These are phyloP conservation scores for Kentomonas sorsogonicus DNA, from an alignment of 208 protist genomes.

Conservation along the genomic window DNA sequence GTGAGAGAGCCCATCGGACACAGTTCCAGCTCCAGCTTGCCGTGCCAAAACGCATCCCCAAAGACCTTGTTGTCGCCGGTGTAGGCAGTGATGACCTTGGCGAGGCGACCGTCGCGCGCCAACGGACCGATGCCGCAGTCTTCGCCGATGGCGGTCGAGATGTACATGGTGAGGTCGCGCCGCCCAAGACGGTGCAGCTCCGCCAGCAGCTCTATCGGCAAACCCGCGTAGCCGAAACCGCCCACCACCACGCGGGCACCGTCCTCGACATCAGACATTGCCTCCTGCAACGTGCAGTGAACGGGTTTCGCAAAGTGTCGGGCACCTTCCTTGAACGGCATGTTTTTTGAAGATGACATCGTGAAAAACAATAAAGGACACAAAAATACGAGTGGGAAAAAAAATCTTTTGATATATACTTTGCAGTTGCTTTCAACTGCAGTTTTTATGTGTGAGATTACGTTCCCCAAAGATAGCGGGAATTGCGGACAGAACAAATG, in stretches of 20 bases:
- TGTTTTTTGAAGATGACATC: too few species aligned
- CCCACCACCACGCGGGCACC: conserved; percentile 52
- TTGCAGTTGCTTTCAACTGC: too few species aligned
- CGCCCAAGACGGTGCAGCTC: conserved; percentile 42
- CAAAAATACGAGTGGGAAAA: too few species aligned
- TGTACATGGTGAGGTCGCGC: conserved; percentile 84
- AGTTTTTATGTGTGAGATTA: too few species aligned
- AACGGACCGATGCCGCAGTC: conserved; percentile 91
- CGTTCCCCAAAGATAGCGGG: too few species aligned
- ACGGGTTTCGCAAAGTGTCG: conserved; percentile 14
- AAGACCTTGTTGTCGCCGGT: conserved; percentile 94
- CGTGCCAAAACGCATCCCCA: conserved; percentile 83
- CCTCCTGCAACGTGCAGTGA: conserved; percentile 39
- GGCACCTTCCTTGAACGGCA: neutral
- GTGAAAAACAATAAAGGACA: too few species aligned
- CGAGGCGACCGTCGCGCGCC: conserved; percentile 60
- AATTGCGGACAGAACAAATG: too few species aligned
- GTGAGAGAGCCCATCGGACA: conserved; percentile 93
- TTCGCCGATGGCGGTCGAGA: conserved; percentile 87
- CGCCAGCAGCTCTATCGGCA: conserved; percentile 85
- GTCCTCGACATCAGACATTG: conserved; percentile 38
- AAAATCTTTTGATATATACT: too few species aligned
- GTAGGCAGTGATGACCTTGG: conserved; percentile 84
- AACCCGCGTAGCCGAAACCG: conserved; percentile 92
- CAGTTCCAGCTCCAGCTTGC: conserved; percentile 93